phyloP scores from a whole-genome alignment of 441 rosid genomes.

The Gossypium gossypioides region DNA sequence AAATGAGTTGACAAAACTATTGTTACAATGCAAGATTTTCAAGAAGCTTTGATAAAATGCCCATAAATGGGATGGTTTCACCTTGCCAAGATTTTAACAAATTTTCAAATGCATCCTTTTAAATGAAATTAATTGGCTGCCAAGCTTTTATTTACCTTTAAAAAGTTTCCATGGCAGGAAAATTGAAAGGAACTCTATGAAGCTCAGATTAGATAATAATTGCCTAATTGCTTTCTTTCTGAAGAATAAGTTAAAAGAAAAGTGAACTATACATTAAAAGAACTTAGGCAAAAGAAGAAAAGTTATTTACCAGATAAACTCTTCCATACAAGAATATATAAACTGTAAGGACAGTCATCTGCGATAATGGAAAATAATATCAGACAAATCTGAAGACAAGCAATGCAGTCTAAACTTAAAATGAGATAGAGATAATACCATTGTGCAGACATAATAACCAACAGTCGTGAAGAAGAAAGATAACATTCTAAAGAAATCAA shows the following conservation, averaged over 20 bases:
- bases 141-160: neutral
- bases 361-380: conserved; percentile 27
- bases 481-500: conserved; percentile 95
- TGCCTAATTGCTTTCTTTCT: neutral
- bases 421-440: conserved; percentile 34
- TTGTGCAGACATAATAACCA: conserved; percentile 89
- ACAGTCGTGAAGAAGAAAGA: conserved; percentile 93
- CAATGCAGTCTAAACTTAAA: conserved; percentile 11
- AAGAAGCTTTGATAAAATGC: neutral
- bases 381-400: conserved; percentile 17
- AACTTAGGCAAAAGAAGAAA: conserved; percentile 1
- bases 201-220: neutral
- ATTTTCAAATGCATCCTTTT: neutral
- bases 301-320: conserved; percentile 68
- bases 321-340: conserved; percentile 85
- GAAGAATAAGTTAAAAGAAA: neutral
- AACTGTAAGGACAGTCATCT: conserved; percentile 94
- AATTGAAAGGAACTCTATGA: neutral
- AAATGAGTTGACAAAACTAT: conserved; percentile 7
- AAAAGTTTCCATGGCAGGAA: neutral
- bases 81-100: neutral
- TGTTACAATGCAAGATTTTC: neutral
- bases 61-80: neutral
- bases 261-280: neutral
- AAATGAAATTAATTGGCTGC: neutral